These are phyloP conservation scores for Medicago lupulina DNA, from an alignment of 306 rosid species.

Conservation along the genomic window DNA sequence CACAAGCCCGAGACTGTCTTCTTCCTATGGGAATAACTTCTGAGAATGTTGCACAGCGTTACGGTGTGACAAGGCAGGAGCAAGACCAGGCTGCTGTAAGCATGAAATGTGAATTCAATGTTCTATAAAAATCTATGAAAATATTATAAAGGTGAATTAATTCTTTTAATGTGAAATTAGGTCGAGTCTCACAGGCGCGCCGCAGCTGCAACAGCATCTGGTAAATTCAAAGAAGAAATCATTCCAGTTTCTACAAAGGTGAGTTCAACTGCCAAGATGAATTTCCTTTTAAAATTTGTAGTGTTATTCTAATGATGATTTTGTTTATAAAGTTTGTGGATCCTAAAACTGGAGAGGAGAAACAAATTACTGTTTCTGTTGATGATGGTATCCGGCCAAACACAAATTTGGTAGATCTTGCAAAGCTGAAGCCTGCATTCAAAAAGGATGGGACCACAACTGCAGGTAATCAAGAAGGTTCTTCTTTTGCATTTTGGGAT, in stretches of 20 bases:
- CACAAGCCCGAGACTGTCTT: slow-evolving; percentile 84
- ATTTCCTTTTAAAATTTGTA: slow-evolving; percentile 26
- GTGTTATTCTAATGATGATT: slow-evolving; percentile 37
- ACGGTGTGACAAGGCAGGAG: slow-evolving; percentile 83
- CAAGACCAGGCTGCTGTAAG: slow-evolving; percentile 97
- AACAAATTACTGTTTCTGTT: slow-evolving; percentile 63
- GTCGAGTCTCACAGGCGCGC: slow-evolving; percentile 92
- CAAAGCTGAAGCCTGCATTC: slow-evolving; percentile 88
- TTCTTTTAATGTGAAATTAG: slow-evolving; percentile 45
- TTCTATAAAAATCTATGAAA: slow-evolving; percentile 2
- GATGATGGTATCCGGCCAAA: slow-evolving; percentile 87
- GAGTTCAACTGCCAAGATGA: slow-evolving; percentile 40
- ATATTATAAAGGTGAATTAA: slow-evolving; percentile 10
- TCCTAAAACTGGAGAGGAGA: slow-evolving; percentile 83
- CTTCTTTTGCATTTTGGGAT: slow-evolving; percentile 6
- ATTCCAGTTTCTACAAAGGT: slow-evolving; percentile 87
- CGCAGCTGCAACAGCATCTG: slow-evolving; percentile 77
- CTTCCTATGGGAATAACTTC: slow-evolving; percentile 95
- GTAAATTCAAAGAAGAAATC: slow-evolving; percentile 92
- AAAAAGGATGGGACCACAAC: slow-evolving; percentile 80
- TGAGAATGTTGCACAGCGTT: slow-evolving; percentile 83
- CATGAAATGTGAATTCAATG: slow-evolving; percentile 34
- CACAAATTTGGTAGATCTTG: slow-evolving; percentile 64
- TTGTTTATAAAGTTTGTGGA: slow-evolving; percentile 64
- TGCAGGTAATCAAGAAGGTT: slow-evolving; percentile 59